Evolutionary conservation across 169 alveolate genomes (phyloP).

Genomic region (Plasmodium billcollinsi): DNA sequence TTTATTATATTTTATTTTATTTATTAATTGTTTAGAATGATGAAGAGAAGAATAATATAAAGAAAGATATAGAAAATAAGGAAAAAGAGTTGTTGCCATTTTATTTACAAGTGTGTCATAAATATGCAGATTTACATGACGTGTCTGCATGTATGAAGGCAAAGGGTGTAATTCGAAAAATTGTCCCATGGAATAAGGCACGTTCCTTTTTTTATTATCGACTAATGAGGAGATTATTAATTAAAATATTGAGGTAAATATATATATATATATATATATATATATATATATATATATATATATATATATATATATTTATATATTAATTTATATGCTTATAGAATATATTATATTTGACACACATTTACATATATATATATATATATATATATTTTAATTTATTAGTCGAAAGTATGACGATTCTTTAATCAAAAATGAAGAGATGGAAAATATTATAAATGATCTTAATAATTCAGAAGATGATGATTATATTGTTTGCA

Average conservation of each 20-base stretch:
- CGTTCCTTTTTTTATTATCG: constrained; percentile 87
- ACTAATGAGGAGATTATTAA: constrained; percentile 79
- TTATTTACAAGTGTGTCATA: constrained; percentile 85
- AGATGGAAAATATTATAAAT: constrained; percentile 24
- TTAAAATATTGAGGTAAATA: constrained; percentile 78
- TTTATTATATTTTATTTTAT: too few relatives aligned
- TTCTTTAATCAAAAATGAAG: constrained; percentile 23
- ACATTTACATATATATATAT: not conserved
- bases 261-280: too few relatives aligned
- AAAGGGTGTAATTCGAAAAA: constrained; percentile 85
- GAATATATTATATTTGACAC: not conserved
- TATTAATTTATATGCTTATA: too few relatives aligned
- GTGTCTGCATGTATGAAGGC: constrained; percentile 90
- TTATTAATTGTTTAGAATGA: constrained; percentile 63
- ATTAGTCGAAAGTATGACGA: constrained; percentile 39
- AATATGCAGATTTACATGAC: constrained; percentile 90
- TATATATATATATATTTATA: too few relatives aligned
- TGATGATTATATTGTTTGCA: constrained; percentile 66
- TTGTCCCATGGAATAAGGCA: constrained; percentile 86
- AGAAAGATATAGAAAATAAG: constrained; percentile 79
- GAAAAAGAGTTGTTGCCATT: constrained; percentile 80
- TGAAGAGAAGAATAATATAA: constrained; percentile 51
- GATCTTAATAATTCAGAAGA: constrained; percentile 17
- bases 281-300: too few relatives aligned
- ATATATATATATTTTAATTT: not conserved